A percentile compares a stretch with the other conserved stretches of the same genome.
Evolutionary conservation across 352 stramenopile genomes (phyloP).

Genomic region (Blastocystis sp.): DNA sequence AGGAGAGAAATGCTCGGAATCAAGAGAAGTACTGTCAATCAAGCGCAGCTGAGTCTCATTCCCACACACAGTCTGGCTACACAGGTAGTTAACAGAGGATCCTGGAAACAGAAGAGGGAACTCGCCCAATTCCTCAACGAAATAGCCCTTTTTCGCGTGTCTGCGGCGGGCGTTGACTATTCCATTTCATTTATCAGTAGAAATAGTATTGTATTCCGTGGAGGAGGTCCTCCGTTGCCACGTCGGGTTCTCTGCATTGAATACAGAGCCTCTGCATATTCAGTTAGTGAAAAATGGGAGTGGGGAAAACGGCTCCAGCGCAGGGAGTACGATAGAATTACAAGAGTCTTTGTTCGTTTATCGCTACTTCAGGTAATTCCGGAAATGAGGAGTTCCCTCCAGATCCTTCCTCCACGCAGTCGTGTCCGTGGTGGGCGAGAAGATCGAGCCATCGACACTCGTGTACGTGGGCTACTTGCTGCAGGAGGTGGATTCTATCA

Average conservation of each 20-base stretch:
- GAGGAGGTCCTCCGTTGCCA: not conserved
- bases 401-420: slow-evolving; percentile 11
- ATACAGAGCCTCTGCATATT: slow-evolving; percentile 5
- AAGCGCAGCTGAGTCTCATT: slow-evolving; percentile 43
- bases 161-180: slow-evolving; percentile 6
- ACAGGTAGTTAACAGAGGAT: slow-evolving; percentile 8
- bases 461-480: slow-evolving; percentile 38
- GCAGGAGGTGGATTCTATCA: not conserved
- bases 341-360: slow-evolving; percentile 40
- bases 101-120: slow-evolving; percentile 5
- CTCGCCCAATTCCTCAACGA: slow-evolving; percentile 11
- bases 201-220: slow-evolving; percentile 15
- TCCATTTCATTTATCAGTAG: slow-evolving; percentile 14
- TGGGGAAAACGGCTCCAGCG: not conserved
- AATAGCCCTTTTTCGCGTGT: slow-evolving; percentile 12
- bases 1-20: slow-evolving; percentile 11
- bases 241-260: not conserved
- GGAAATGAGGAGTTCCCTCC: not conserved
- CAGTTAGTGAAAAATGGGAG: not conserved
- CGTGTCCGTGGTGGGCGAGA: not conserved
- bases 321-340: not conserved
- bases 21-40: slow-evolving; percentile 41
- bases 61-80: slow-evolving; percentile 1
- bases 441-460: slow-evolving; percentile 19
- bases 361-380: not conserved